phyloP scores from a whole-genome alignment of 73 alveolate species.

The Loxodes magnus region DNA sequence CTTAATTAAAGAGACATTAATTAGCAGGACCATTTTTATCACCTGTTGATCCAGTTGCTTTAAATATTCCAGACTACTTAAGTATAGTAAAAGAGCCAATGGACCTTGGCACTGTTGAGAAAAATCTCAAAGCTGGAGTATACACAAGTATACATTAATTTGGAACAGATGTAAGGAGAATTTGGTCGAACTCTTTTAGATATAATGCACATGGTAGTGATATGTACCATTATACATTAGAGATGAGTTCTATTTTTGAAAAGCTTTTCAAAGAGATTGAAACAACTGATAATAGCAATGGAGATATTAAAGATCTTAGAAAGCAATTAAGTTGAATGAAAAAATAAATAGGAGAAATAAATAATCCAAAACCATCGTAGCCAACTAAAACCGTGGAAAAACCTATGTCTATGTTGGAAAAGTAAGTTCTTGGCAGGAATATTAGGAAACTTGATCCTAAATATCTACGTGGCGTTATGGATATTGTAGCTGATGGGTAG shows the following conservation, averaged over 20 bases:
- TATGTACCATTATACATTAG: slow-evolving; percentile 20
- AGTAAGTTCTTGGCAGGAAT: slow-evolving; percentile 6
- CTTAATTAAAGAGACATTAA: not conserved
- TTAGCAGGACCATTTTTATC: slow-evolving; percentile 2
- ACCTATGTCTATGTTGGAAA: slow-evolving; percentile 1
- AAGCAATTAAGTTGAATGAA: too few relatives aligned
- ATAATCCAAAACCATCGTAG: too few relatives aligned
- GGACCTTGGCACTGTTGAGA: slow-evolving; percentile 12
- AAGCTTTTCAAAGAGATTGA: slow-evolving; percentile 13
- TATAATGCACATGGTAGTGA: slow-evolving; percentile 14
- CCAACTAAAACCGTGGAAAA: not conserved
- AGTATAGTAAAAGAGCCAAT: not conserved
- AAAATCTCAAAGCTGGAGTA: not conserved
- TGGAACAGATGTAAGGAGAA: slow-evolving; percentile 8
- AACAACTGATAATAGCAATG: too few relatives aligned
- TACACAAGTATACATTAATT: not conserved
- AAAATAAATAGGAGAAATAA: too few relatives aligned
- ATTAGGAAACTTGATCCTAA: slow-evolving; percentile 7
- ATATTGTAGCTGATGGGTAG: slow-evolving; percentile 8
- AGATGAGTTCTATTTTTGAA: slow-evolving; percentile 18
- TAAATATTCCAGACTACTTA: slow-evolving; percentile 12
- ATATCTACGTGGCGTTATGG: slow-evolving; percentile 7
- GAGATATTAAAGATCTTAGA: too few relatives aligned
- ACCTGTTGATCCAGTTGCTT: slow-evolving; percentile 7
- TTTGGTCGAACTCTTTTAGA: slow-evolving; percentile 19